Evolutionary conservation across 495 filamentous ascomycete species (phyloP).

Genomic region (Acidiella bohemica): DNA sequence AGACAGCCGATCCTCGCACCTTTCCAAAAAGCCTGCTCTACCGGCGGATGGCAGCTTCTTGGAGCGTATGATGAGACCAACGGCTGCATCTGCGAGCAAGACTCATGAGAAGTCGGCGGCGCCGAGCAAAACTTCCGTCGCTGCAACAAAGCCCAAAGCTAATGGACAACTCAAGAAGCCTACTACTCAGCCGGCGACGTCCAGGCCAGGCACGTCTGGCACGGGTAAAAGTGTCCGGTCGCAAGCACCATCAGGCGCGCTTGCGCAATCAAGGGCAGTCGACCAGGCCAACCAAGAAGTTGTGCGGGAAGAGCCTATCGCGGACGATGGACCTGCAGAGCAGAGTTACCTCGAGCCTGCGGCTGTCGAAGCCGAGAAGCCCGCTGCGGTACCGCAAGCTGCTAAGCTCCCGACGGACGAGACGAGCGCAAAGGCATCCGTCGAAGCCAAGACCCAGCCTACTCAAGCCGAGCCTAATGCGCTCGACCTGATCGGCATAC

Average conservation of each 20-base stretch:
- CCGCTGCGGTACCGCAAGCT: not conserved
- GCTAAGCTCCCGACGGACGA: not conserved
- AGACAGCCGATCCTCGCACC: constrained; percentile 22
- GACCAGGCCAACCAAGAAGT: too few species aligned
- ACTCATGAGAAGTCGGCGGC: constrained; percentile 46
- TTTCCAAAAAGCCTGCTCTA: constrained; percentile 29
- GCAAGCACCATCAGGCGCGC: too few species aligned
- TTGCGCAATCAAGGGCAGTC: too few species aligned
- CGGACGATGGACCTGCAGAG: too few species aligned
- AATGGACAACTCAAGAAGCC: constrained; percentile 10
- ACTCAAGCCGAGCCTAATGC: not conserved
- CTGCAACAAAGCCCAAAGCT: not conserved
- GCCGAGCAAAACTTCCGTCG: constrained; percentile 8
- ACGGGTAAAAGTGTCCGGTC: too few species aligned
- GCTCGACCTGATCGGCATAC: not conserved
- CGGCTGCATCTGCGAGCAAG: constrained; percentile 64
- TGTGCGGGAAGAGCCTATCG: too few species aligned
- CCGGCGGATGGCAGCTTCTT: constrained; percentile 58
- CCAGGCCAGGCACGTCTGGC: too few species aligned
- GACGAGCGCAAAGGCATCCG: not conserved
- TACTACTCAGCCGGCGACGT: too few species aligned
- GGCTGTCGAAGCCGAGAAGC: not conserved
- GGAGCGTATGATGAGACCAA: constrained; percentile 86
- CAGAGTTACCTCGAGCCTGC: not conserved
- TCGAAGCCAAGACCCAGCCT: not conserved